These are phyloP conservation scores for Pleurotus citrinopileatus DNA, from an alignment of 768 basidiomycete species.

Conservation along the genomic window DNA sequence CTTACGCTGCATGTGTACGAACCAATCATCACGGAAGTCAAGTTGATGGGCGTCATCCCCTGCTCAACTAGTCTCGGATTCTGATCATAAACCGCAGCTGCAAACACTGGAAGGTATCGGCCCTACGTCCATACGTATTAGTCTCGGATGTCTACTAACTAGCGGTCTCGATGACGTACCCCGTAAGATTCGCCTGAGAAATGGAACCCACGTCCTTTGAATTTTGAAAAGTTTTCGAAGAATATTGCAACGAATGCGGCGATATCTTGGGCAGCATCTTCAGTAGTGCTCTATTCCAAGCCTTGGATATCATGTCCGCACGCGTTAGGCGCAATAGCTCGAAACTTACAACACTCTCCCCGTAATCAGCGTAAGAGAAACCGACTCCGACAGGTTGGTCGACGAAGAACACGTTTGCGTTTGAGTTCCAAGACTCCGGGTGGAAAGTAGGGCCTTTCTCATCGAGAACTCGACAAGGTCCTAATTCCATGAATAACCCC, in stretches of 20 bases:
- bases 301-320: too few relatives aligned
- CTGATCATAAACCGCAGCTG: conserved; percentile 75
- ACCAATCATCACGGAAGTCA: conserved; percentile 73
- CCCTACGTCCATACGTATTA: conserved; percentile 36
- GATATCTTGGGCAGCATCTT: conserved; percentile 68
- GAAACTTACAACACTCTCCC: conserved; percentile 54
- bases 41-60: conserved; percentile 58
- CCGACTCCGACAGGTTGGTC: conserved; percentile 63
- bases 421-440: conserved; percentile 64
- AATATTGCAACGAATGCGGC: conserved; percentile 70
- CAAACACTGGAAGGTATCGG: conserved; percentile 71
- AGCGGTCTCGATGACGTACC: conserved; percentile 42
- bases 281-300: conserved; percentile 48
- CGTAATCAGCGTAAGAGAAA: conserved; percentile 63
- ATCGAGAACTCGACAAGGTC: conserved; percentile 64
- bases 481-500: conserved; percentile 75
- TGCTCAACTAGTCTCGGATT: conserved; percentile 51
- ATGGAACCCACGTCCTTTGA: conserved; percentile 65
- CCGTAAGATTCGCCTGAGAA: conserved; percentile 78
- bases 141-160: conserved; percentile 6
- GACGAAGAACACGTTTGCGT: conserved; percentile 61
- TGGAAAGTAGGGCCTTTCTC: conserved; percentile 50
- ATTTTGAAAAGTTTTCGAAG: conserved; percentile 70
- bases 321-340: too few relatives aligned
- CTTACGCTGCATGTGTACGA: conserved; percentile 17